Conservation (phyloP, 352 stramenopile species). For the Phytopythium kandeliae region DNA sequence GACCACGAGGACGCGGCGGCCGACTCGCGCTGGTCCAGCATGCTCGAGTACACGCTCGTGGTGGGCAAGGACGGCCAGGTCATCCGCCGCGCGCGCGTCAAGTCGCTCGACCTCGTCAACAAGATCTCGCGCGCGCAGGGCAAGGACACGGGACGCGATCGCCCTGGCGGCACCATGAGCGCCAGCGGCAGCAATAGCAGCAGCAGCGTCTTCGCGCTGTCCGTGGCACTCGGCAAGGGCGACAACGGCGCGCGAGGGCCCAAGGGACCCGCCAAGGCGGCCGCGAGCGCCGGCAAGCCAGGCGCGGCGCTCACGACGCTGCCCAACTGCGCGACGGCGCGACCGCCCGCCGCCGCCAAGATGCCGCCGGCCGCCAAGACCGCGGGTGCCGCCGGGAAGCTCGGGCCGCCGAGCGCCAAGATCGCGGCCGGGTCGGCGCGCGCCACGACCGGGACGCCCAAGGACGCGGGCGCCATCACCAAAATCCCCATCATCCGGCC, state of each 20-base stretch:
- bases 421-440: conserved; percentile 23
- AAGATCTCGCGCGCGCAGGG: conserved; percentile 49
- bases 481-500: conserved; percentile 76
- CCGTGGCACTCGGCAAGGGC: conserved; percentile 21
- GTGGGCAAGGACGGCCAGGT: conserved; percentile 82
- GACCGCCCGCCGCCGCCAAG: conserved; percentile 35
- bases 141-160: conserved; percentile 44
- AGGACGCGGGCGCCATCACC: conserved; percentile 43
- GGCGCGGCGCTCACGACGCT: conserved; percentile 46
- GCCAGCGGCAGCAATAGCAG: conserved; percentile 13
- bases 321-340: conserved; percentile 47
- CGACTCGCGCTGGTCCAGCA: conserved; percentile 81
- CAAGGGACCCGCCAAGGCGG: conserved; percentile 24
- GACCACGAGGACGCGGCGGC: conserved; percentile 77
- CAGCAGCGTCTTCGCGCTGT: conserved; percentile 22
- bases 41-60: conserved; percentile 83
- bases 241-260: neutral
- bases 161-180: conserved; percentile 7
- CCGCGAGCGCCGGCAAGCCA: conserved; percentile 31
- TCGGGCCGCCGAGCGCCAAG: conserved; percentile 28
- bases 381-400: conserved; percentile 44
- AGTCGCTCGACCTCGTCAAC: conserved; percentile 76
- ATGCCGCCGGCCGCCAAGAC: conserved; percentile 50
- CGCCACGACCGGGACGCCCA: conserved; percentile 28
- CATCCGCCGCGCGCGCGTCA: conserved; percentile 71